Evolutionary conservation across 495 filamentous ascomycete genomes (phyloP), one percentile per base, ranked within the genome.

Genomic region (Neurospora africana): DNA sequence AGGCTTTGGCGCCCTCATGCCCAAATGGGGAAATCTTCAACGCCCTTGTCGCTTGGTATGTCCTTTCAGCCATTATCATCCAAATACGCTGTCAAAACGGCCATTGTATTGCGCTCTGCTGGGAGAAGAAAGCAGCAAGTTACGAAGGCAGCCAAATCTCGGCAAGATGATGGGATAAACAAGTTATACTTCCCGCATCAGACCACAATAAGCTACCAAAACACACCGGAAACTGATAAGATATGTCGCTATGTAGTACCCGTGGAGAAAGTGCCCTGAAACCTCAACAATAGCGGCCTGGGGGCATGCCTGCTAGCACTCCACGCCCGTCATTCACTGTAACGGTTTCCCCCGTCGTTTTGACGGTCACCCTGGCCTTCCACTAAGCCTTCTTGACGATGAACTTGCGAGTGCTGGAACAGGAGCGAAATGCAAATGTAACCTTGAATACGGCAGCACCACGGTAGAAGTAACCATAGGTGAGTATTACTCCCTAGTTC

Each of bases 1-100:
- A 73, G 69, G 75, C 74, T 75, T 72, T 58, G 69, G 75, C 76
- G 78, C 78, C 78, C 41, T 67, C 15, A n/a, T 73, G n/a, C 36
- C 77, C 75, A 68, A 74, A 77, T 70, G 9, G 37, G 78, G 73
- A 74, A 73, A 40, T 72, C 58, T 61, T 70, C 35, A 67, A 38
- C 6, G 3, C 27, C 53, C 53, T 65, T 65, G 53, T 65, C 53
- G 27, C 15, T 10, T 27, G 27, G 5, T 27, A 61, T 30, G 23
- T 58, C 11, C 30, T 23, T 58, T 30, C 23, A 30, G 17, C 13
- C 23, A 30, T 61, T 17, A 30, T 61, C 23, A 30, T 61, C 53
- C 11, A 33, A 15, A 33, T 8, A 35, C 27, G 53, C 27, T 19
- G 53, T 30, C 15, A 19, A 65, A 61, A 33, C 7, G 53, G 27